Percentiles rank a stretch among this genome's conserved stretches.
These are phyloP conservation scores for Sporothrix inflata DNA, from an alignment of 2,329 filamentous ascomycete genomes.

Conservation along the genomic window DNA sequence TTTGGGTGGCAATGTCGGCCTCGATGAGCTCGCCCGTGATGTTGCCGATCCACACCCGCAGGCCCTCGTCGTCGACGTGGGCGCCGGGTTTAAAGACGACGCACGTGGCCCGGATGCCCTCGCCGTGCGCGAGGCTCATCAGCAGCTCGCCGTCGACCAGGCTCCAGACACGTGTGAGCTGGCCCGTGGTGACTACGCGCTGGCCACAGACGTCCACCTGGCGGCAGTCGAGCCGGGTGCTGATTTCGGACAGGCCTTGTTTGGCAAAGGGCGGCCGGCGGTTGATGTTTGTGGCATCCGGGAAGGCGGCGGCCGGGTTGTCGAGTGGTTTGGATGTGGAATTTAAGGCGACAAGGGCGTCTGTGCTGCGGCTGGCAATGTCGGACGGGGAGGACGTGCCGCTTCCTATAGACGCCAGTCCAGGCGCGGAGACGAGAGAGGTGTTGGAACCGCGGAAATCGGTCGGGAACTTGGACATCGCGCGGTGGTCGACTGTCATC, in stretches of 20 bases:
- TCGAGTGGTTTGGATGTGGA: slow-evolving; percentile 2
- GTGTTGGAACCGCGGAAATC: slow-evolving; percentile 44
- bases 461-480: slow-evolving; percentile 44
- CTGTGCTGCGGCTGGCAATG: slow-evolving; percentile 10
- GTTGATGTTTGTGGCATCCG: slow-evolving; percentile 83
- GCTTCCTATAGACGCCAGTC: background rate
- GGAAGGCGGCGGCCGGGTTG: slow-evolving; percentile 57
- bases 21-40: slow-evolving; percentile 88
- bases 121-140: slow-evolving; percentile 80
- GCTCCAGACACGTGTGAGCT: slow-evolving; percentile 87
- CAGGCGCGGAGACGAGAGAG: background rate
- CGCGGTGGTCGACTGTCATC: slow-evolving; percentile 54
- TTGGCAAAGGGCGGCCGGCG: slow-evolving; percentile 77
- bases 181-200: slow-evolving; percentile 82
- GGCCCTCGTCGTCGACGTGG: slow-evolving; percentile 78
- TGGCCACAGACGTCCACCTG: slow-evolving; percentile 87
- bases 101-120: slow-evolving; percentile 80
- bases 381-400: background rate
- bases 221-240: slow-evolving; percentile 83
- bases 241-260: slow-evolving; percentile 73
- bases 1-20: slow-evolving; percentile 76
- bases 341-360: background rate
- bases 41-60: slow-evolving; percentile 85
- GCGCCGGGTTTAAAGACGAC: slow-evolving; percentile 83
- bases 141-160: slow-evolving; percentile 78